Percentiles rank a stretch among this genome's conserved stretches.
phyloP scores from a whole-genome alignment of 192 early-diverging fungal species.

The Coemansia umbellata region DNA sequence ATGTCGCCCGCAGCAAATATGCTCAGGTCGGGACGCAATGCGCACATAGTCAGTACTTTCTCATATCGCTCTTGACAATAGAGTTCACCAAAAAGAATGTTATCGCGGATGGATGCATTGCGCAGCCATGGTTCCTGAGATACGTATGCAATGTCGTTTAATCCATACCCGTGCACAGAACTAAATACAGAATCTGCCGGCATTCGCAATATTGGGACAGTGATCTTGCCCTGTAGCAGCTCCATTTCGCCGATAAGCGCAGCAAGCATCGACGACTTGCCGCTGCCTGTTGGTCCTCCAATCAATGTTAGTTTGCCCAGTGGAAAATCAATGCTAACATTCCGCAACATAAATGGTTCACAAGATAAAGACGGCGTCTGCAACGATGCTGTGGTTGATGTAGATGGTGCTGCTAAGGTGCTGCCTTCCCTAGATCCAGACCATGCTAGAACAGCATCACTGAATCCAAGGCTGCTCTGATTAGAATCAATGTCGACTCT shows the following conservation, averaged over 20 bases:
- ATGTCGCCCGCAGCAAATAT: conserved; percentile 78
- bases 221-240: conserved; percentile 16
- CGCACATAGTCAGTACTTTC: conserved; percentile 72
- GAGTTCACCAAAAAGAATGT: conserved; percentile 78
- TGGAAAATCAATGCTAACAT: conserved; percentile 66
- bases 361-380: too few species aligned
- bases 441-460: conserved; percentile 31
- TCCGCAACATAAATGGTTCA: conserved; percentile 49
- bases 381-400: background rate
- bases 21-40: conserved; percentile 73
- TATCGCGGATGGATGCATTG: conserved; percentile 69
- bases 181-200: background rate
- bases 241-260: conserved; percentile 79
- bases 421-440: background rate
- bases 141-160: conserved; percentile 69
- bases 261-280: conserved; percentile 79
- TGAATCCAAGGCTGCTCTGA: conserved; percentile 46
- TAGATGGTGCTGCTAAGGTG: background rate
- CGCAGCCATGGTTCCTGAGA: conserved; percentile 71
- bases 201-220: conserved; percentile 5
- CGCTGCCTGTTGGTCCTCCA: conserved; percentile 83
- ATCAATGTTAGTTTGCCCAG: conserved; percentile 67
- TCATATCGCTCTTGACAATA: conserved; percentile 69
- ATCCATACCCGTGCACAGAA: background rate
- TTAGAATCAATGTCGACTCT: background rate